Evolutionary conservation across 2,329 filamentous ascomycete genomes (phyloP).

Genomic region (Epichloe hybrida): DNA sequence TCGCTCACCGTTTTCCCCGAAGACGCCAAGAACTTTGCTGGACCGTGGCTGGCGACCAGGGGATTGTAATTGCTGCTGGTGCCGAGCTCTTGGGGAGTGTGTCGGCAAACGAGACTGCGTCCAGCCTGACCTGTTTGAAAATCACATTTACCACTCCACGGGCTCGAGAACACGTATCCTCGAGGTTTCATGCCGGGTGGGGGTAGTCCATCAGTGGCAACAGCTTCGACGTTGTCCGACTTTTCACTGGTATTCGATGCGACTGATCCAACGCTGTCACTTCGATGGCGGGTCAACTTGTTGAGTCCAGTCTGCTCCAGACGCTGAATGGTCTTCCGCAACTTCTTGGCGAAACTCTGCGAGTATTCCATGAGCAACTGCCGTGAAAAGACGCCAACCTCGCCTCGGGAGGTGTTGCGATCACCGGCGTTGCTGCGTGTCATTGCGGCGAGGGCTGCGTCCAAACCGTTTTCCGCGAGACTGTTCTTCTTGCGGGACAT

Average conservation of each 20-base stretch:
- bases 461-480: constrained; percentile 14
- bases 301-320: constrained; percentile 14
- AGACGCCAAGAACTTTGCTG: neutral
- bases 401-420: constrained; percentile 3
- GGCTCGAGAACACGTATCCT: constrained; percentile 68
- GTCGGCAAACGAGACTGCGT: constrained; percentile 59
- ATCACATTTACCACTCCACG: constrained; percentile 78
- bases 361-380: constrained; percentile 45
- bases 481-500: constrained; percentile 26
- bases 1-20: constrained; percentile 48
- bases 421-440: constrained; percentile 3
- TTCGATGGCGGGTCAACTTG: constrained; percentile 15
- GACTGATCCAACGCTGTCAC: constrained; percentile 18
- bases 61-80: constrained; percentile 25
- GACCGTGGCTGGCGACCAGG: constrained; percentile 23
- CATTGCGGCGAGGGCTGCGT: constrained; percentile 7
- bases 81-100: constrained; percentile 42
- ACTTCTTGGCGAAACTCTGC: constrained; percentile 33
- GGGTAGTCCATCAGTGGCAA: constrained; percentile 1
- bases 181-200: constrained; percentile 30
- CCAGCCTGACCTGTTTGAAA: constrained; percentile 70
- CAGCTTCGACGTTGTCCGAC: neutral
- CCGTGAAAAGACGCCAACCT: constrained; percentile 31
- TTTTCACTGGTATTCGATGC: constrained; percentile 10
- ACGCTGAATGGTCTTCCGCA: constrained; percentile 32